These are phyloP conservation scores for Fusarium sp. DNA, from an alignment of 2,329 filamentous ascomycete genomes.

Conservation along the genomic window DNA sequence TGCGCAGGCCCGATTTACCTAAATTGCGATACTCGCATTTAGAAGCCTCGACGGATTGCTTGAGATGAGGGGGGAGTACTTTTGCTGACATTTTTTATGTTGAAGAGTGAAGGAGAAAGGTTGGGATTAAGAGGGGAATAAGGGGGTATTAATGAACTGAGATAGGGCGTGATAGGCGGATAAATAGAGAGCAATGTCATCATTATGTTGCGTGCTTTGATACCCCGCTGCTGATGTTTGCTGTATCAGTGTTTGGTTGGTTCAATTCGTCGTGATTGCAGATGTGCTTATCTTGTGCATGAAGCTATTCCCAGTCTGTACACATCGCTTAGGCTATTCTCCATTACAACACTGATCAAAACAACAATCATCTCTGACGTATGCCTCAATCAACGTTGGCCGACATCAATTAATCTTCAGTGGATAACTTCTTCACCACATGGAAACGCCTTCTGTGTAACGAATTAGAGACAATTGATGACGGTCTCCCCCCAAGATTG, in stretches of 20 bases:
- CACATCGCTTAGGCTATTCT: background rate
- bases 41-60: slow-evolving; percentile 16
- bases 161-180: background rate
- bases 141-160: background rate
- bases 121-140: background rate
- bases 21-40: slow-evolving; percentile 32
- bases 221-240: slow-evolving; percentile 11
- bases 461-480: no score
- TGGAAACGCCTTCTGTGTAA: no score
- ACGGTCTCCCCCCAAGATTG: background rate
- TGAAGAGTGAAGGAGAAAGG: background rate
- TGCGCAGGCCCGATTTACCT: slow-evolving; percentile 5
- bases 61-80: slow-evolving; percentile 13
- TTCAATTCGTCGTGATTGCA: background rate
- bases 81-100: slow-evolving; percentile 1
- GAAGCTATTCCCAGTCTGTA: background rate
- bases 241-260: background rate
- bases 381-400: background rate
- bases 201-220: background rate
- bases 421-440: background rate
- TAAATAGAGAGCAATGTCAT: slow-evolving; percentile 7
- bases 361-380: background rate
- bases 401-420: background rate
- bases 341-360: no score
- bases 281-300: background rate